Evolutionary conservation across 2,329 filamentous ascomycete species (phyloP).

Genomic region (Penicillium sclerotiorum): DNA sequence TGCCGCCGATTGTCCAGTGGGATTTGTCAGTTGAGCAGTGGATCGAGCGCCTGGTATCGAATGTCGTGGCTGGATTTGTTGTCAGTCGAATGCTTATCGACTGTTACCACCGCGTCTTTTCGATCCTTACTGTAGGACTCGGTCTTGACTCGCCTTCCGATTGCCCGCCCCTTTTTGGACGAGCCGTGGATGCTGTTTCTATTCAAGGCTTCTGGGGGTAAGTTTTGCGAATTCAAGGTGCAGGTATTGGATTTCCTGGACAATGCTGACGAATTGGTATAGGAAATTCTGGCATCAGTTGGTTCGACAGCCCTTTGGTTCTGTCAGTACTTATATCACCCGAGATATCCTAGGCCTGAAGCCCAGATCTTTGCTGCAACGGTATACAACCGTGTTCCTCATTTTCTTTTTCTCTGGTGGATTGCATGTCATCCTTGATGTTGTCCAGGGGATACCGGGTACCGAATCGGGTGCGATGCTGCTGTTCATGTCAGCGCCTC

Average conservation of each 20-base stretch:
- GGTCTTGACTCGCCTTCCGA: constrained; percentile 16
- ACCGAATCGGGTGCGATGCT: constrained; percentile 19
- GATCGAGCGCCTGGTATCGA: constrained; percentile 11
- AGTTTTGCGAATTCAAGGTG: constrained; percentile 1
- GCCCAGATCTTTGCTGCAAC: constrained; percentile 22
- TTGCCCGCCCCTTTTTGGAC: constrained; percentile 30
- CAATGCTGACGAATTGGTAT: not conserved
- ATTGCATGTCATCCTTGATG: constrained; percentile 24
- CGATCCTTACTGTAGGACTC: constrained; percentile 22
- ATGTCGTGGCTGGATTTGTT: constrained; percentile 19
- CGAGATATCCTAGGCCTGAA: constrained; percentile 22
- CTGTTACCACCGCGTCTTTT: constrained; percentile 20
- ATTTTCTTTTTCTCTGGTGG: constrained; percentile 33
- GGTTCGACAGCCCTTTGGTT: constrained; percentile 27
- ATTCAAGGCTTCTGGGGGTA: constrained; percentile 33
- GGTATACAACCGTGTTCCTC: constrained; percentile 31
- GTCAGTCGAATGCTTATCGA: constrained; percentile 22
- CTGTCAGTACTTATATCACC: constrained; percentile 22
- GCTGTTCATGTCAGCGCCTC: constrained; percentile 26
- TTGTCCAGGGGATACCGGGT: constrained; percentile 15
- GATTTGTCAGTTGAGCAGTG: constrained; percentile 12
- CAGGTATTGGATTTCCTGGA: not conserved
- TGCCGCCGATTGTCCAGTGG: constrained; percentile 6
- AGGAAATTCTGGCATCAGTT: constrained; percentile 37
- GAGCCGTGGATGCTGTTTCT: constrained; percentile 27